These are phyloP conservation scores for Cystobasidium sp. DNA, from an alignment of 1,284 basidiomycete species.

Conservation along the genomic window DNA sequence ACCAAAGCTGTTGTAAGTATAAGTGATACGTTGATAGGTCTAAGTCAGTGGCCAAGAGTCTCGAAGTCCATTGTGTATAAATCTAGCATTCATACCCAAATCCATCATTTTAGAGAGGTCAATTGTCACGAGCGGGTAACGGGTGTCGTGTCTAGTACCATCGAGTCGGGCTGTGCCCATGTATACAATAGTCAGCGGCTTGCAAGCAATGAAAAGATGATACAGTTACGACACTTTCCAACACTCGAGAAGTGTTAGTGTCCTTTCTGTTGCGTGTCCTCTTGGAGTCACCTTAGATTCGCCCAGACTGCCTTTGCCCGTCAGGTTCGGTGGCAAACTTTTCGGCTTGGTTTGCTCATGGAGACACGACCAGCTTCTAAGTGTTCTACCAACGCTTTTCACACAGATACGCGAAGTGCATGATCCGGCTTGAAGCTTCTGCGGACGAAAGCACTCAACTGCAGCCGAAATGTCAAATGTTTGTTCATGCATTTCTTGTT, in stretches of 20 bases:
- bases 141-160: slow-evolving; percentile 7
- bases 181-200: not conserved
- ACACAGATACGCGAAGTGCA: not conserved
- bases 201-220: not conserved
- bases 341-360: not conserved
- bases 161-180: slow-evolving; percentile 14
- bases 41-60: too few species aligned
- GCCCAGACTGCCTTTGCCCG: too few species aligned
- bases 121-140: not conserved
- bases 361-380: not conserved
- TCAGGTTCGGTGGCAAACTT: not conserved
- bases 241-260: too few species aligned
- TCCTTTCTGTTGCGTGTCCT: too few species aligned
- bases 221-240: too few species aligned
- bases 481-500: not conserved
- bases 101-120: not conserved
- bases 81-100: not conserved
- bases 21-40: too few species aligned
- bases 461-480: slow-evolving; percentile 39
- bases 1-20: not conserved
- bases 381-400: not conserved
- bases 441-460: not conserved
- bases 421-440: slow-evolving; percentile 1
- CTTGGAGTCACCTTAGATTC: too few species aligned
- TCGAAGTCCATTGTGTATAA: not conserved